Percentiles rank a stretch among this genome's conserved stretches.
phyloP scores from a whole-genome alignment of 768 basidiomycete genomes.

The Kwoniella sp. region DNA sequence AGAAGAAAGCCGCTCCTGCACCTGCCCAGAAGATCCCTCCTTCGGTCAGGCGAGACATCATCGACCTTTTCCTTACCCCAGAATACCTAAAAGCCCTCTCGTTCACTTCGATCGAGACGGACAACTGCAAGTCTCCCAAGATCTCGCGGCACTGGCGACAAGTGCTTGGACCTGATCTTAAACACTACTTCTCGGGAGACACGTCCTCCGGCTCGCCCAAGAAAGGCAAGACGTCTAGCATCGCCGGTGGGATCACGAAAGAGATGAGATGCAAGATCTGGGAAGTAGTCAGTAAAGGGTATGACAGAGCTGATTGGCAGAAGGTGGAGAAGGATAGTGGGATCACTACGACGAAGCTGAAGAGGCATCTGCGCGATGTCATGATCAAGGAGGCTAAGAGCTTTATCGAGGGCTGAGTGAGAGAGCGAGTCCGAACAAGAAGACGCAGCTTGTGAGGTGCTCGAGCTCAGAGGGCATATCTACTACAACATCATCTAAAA shows the following conservation, averaged over 20 bases:
- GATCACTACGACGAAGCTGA: slow-evolving; percentile 32
- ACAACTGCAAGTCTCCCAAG: slow-evolving; percentile 20
- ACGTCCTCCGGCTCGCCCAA: slow-evolving; percentile 5
- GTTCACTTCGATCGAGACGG: slow-evolving; percentile 10
- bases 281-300: slow-evolving; percentile 26
- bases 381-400: slow-evolving; percentile 41
- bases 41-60: slow-evolving; percentile 15
- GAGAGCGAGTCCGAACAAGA: too few relatives aligned
- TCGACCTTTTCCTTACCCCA: slow-evolving; percentile 22
- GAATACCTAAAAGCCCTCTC: slow-evolving; percentile 22
- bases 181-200: slow-evolving; percentile 6
- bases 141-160: slow-evolving; percentile 44
- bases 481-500: too few relatives aligned
- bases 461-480: too few relatives aligned
- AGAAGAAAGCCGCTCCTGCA: slow-evolving; percentile 13
- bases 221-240: slow-evolving; percentile 8
- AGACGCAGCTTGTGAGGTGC: too few relatives aligned
- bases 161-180: slow-evolving; percentile 35
- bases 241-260: slow-evolving; percentile 14
- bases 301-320: slow-evolving; percentile 39
- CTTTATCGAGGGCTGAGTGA: slow-evolving; percentile 28
- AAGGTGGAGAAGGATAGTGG: slow-evolving; percentile 11
- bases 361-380: slow-evolving; percentile 45
- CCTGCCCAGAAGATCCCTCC: slow-evolving; percentile 36
- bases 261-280: slow-evolving; percentile 30